Base-by-base conservation (phyloP, 2,329 filamentous ascomycete genomes). In the Exophiala sp. region DNA sequence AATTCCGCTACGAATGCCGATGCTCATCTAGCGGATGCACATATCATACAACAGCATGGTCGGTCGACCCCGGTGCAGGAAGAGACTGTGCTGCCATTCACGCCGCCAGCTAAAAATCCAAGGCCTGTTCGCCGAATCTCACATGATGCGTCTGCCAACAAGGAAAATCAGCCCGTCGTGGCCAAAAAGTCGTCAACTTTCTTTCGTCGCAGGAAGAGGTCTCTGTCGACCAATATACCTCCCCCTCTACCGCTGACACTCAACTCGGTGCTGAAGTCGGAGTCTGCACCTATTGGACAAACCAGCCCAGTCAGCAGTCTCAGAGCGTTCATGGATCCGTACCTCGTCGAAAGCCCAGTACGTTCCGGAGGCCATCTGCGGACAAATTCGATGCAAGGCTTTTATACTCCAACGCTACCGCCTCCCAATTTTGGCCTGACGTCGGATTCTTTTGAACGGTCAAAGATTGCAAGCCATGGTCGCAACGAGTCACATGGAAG, bases 111-210 rank as follows among this genome's bases (percentile, higher is more conserved):
- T 37, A 68, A 60, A 54, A 48, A 43, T 43, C 60, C 63, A 43
- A 59, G 57, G 52, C 62, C 62, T 16, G 59, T 63, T 11, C 55
- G 58, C 62, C 62, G 34, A 62, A 62, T 51, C 59, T 57, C 46
- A 30, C 61, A 14, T 24, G 58, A 61, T 43, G 47, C 62, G 14
- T 50, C 59, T 22, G 53, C 52, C 18, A 66, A 66, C 37, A 66
- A 71, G 46, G 64, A 63, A 32, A 59, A 63, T 10, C 66, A 65
- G 22, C 70, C 68, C 37, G 48, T 58, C 2, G 71, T 96, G 44
- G 86, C 87, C 62, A 96, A 96, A 73, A 96, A 96, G 68, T 81
- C 88, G 2, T 94, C 91, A 1, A 91, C 88, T 0, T 97, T 98
- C 71, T 97, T 97, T 71, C 80, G 93, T 55, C 79, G 93, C 52